These are phyloP conservation scores for Epithele typhae DNA, from an alignment of 768 basidiomycete species.

Conservation along the genomic window DNA sequence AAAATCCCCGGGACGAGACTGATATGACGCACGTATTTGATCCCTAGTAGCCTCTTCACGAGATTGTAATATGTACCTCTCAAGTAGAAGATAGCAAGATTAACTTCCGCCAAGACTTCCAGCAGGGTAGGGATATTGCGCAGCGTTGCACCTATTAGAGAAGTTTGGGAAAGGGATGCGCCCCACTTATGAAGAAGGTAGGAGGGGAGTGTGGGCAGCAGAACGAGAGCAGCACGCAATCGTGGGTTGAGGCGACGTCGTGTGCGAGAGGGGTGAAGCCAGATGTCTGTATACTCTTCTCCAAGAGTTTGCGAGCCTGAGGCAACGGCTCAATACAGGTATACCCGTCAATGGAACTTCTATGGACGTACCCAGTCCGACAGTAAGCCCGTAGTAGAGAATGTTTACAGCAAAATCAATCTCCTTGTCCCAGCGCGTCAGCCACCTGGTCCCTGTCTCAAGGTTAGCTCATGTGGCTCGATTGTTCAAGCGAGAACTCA, in stretches of 20 bases:
- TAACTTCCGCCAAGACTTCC: conserved; percentile 62
- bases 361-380: conserved; percentile 56
- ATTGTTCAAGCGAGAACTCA: conserved; percentile 26
- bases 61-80: conserved; percentile 77
- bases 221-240: conserved; percentile 49
- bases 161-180: conserved; percentile 30
- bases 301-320: conserved; percentile 78
- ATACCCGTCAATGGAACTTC: no score
- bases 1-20: conserved; percentile 65
- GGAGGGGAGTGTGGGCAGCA: conserved; percentile 62
- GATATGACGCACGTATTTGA: conserved; percentile 73
- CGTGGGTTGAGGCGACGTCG: conserved; percentile 40
- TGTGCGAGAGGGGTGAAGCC: conserved; percentile 55
- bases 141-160: conserved; percentile 28
- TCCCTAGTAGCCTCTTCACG: conserved; percentile 58
- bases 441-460: conserved; percentile 67
- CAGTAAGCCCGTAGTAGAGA: conserved; percentile 69
- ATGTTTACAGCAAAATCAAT: conserved; percentile 65
- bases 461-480: conserved; percentile 6
- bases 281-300: conserved; percentile 88
- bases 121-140: conserved; percentile 43
- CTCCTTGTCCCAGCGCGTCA: conserved; percentile 79
- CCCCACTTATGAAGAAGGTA: conserved; percentile 56
- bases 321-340: neutral
- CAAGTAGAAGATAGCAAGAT: conserved; percentile 79